These are phyloP conservation scores for Leonotis leonurus DNA, from an alignment of 257 asterid genomes.

Conservation along the genomic window DNA sequence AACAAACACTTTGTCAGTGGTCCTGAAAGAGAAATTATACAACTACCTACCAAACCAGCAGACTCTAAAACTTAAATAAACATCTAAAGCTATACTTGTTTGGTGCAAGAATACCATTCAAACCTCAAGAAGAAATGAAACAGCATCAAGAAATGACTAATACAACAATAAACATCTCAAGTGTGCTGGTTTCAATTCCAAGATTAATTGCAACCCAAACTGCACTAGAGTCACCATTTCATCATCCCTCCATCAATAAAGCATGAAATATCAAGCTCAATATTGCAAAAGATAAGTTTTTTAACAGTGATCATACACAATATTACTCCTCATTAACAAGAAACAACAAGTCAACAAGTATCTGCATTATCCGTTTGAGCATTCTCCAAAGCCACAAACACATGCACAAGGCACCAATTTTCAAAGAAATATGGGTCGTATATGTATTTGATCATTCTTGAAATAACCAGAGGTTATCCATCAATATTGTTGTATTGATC, in stretches of 20 bases:
- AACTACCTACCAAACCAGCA: background rate
- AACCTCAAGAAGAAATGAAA: background rate
- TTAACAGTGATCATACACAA: too few species aligned
- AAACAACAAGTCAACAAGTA: background rate
- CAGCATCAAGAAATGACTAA: background rate
- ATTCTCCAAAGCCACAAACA: background rate
- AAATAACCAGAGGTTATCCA: slow-evolving; percentile 4
- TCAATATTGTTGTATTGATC: slow-evolving; percentile 20
- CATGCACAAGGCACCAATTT: background rate
- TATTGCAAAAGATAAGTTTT: background rate
- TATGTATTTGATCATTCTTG: background rate
- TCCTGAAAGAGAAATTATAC: background rate
- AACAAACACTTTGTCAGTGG: background rate
- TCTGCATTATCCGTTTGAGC: background rate
- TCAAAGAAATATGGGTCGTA: background rate
- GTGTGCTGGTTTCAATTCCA: too few species aligned
- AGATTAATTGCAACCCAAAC: background rate
- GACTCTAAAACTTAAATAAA: background rate
- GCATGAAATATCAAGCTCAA: background rate
- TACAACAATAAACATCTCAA: background rate
- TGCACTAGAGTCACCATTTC: background rate
- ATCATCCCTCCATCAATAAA: background rate
- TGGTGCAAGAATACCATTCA: background rate
- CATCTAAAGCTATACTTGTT: background rate
- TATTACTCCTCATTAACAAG: background rate